Conservation (phyloP, 345 rosid genomes). For the Balakata baccata region DNA sequence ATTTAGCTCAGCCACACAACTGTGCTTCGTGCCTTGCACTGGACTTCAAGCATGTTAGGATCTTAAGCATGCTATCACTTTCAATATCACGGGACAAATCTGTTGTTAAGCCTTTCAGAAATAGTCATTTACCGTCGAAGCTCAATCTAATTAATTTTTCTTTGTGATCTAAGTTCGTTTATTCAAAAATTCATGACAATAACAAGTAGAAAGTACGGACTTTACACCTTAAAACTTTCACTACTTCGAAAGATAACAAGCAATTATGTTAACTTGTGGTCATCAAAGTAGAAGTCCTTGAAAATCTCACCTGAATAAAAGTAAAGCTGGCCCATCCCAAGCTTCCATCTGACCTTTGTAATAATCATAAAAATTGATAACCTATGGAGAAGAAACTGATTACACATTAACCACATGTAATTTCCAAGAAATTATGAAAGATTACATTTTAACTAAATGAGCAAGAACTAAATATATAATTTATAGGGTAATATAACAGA, state of each 20-base stretch:
- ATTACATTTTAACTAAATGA: not conserved
- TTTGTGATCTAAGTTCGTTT: not conserved
- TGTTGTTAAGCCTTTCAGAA: not conserved
- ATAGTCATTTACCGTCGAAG: not conserved
- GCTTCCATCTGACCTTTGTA: slow-evolving; percentile 99
- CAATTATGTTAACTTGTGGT: not conserved
- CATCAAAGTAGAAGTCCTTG: slow-evolving; percentile 1
- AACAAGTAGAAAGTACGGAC: not conserved
- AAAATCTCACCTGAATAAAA: slow-evolving; percentile 73
- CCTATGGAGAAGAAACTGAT: slow-evolving; percentile 39
- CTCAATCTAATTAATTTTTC: not conserved
- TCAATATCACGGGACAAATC: not conserved
- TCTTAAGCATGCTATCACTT: not conserved
- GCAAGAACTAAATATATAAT: not conserved
- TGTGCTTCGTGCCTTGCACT: not conserved
- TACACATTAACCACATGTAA: slow-evolving; percentile 12
- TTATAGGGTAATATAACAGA: not conserved
- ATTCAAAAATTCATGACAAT: not conserved
- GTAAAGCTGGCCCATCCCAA: slow-evolving; percentile 99
- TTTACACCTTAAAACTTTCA: not conserved
- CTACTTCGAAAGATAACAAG: not conserved
- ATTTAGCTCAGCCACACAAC: not conserved
- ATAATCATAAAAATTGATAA: slow-evolving; percentile 86
- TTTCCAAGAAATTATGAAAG: slow-evolving; percentile 8
- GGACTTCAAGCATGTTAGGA: not conserved